Conservation (phyloP, 225 moss, liverwort and hornwort species). For the Neckera pumila region DNA sequence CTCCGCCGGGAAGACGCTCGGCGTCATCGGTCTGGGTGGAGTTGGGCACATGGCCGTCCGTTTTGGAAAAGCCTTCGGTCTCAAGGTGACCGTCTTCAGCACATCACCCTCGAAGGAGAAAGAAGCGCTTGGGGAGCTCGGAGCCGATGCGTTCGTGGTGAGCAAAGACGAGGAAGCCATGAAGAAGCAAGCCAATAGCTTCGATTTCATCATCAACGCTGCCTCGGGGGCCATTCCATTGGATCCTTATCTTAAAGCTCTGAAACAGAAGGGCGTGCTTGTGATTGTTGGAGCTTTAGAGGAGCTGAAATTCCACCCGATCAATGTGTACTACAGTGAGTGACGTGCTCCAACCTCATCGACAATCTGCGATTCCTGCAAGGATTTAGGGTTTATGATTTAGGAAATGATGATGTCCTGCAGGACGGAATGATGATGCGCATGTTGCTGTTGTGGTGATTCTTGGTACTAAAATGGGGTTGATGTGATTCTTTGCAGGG, state of each 20-base stretch:
- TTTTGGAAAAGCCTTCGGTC: slow-evolving; percentile 55
- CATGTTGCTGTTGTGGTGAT: neutral
- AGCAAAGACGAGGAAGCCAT: slow-evolving; percentile 34
- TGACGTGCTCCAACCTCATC: neutral
- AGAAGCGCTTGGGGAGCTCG: slow-evolving; percentile 33
- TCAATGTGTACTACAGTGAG: neutral
- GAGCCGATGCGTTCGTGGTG: slow-evolving; percentile 47
- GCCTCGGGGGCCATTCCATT: slow-evolving; percentile 11
- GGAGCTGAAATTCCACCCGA: slow-evolving; percentile 21
- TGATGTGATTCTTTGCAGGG: neutral
- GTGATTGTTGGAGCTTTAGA: slow-evolving; percentile 10
- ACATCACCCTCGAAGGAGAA: slow-evolving; percentile 35
- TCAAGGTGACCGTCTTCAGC: slow-evolving; percentile 54
- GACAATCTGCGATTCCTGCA: neutral
- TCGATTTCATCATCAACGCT: slow-evolving; percentile 44
- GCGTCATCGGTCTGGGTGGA: slow-evolving; percentile 56
- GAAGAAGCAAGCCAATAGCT: neutral
- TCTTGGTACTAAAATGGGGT: neutral
- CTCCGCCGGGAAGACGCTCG: slow-evolving; percentile 34
- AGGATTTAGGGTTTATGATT: neutral
- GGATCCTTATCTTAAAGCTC: slow-evolving; percentile 26
- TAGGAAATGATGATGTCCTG: neutral
- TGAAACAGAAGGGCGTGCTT: slow-evolving; percentile 31
- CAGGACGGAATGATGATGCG: neutral
- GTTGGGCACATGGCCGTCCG: slow-evolving; percentile 61